phyloP scores from a whole-genome alignment of 768 basidiomycete species.

The Xerocomus brunneocitrinus region DNA sequence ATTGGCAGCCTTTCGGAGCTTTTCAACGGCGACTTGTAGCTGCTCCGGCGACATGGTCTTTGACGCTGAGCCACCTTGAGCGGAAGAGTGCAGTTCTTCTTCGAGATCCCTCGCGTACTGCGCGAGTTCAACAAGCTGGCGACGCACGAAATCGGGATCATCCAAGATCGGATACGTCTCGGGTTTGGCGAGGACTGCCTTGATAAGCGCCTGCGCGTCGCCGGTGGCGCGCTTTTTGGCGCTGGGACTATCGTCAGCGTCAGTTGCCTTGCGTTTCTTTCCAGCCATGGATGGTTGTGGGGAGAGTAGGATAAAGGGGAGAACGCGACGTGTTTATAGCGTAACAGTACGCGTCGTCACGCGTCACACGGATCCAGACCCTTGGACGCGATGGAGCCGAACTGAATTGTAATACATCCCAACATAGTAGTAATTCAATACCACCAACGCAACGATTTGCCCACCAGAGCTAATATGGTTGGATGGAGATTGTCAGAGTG shows the following conservation, averaged over 20 bases:
- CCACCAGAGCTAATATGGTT: no score
- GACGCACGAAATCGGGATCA: conserved; percentile 29
- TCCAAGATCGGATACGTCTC: conserved; percentile 35
- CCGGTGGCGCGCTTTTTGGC: conserved; percentile 30
- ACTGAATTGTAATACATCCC: no score
- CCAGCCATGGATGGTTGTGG: conserved; percentile 6
- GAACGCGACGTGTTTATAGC: conserved; percentile 13
- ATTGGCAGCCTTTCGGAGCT: conserved; percentile 39
- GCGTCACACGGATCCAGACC: conserved; percentile 8
- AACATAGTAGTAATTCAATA: not conserved
- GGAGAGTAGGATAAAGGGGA: not conserved
- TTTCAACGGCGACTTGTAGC: conserved; percentile 40
- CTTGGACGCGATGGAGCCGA: no score
- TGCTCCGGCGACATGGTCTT: conserved; percentile 37
- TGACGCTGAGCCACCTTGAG: conserved; percentile 5
- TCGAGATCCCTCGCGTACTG: conserved; percentile 32
- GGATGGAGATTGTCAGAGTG: not conserved
- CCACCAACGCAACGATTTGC: not conserved
- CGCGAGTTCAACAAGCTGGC: conserved; percentile 30
- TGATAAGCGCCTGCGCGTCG: conserved; percentile 34
- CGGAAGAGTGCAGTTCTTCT: conserved; percentile 22
- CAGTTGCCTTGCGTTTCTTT: conserved; percentile 36
- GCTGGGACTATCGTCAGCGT: conserved; percentile 13
- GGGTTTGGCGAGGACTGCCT: conserved; percentile 36
- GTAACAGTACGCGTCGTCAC: conserved; percentile 28